Conservation (phyloP, 768 basidiomycete species). For the Lactarius sanguifluus region DNA sequence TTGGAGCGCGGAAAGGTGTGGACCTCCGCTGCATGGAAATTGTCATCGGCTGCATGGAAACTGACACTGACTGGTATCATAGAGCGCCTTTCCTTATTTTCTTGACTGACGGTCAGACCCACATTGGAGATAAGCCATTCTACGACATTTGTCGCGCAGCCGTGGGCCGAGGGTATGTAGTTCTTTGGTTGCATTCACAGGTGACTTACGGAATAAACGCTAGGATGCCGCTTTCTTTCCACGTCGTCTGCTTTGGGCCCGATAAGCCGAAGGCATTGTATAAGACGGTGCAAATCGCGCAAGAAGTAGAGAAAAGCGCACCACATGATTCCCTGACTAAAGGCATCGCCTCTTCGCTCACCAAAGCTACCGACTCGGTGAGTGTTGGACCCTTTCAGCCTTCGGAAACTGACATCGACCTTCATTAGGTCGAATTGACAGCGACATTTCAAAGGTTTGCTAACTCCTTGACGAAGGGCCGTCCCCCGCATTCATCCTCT, state of each 20-base stretch:
- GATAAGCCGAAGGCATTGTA: conserved; percentile 36
- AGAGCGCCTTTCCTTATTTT: conserved; percentile 55
- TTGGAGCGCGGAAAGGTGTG: conserved; percentile 53
- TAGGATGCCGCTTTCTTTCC: conserved; percentile 57
- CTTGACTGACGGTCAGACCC: conserved; percentile 54
- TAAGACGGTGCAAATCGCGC: conserved; percentile 52
- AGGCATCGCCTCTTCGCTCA: conserved; percentile 45
- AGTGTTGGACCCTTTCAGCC: conserved; percentile 19
- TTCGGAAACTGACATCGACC: not conserved
- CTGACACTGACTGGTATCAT: conserved; percentile 30
- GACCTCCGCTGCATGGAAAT: not conserved
- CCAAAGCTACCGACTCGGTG: conserved; percentile 52
- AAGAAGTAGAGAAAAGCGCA: conserved; percentile 44
- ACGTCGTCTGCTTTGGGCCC: conserved; percentile 54
- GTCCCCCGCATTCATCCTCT: conserved; percentile 39
- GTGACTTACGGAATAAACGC: not conserved
- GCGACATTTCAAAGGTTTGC: conserved; percentile 59
- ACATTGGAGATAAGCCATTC: conserved; percentile 40
- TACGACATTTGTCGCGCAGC: conserved; percentile 45
- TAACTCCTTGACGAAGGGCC: conserved; percentile 52
- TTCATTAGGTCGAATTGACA: conserved; percentile 48
- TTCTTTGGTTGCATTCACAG: not conserved
- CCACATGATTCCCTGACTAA: conserved; percentile 40
- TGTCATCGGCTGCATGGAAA: not conserved
- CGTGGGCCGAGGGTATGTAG: conserved; percentile 44